phyloP scores from a whole-genome alignment of 257 asterid genomes.

The Ilex asprella region DNA sequence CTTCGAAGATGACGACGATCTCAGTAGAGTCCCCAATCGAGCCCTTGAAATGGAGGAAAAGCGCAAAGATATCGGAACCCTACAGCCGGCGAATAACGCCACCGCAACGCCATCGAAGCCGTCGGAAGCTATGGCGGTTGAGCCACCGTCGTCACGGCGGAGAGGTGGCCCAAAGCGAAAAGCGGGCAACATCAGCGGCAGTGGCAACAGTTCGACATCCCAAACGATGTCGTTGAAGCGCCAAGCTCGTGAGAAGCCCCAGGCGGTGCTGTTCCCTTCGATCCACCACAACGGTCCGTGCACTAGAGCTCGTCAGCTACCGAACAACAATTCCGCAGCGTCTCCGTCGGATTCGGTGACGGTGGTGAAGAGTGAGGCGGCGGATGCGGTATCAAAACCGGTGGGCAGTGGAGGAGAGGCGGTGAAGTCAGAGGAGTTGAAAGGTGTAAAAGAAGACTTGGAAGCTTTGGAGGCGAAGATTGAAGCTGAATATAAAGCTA shows the following conservation, averaged over 20 bases:
- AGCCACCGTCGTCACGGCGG: slow-evolving; percentile 61
- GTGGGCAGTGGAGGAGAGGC: slow-evolving; percentile 43
- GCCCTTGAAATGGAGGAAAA: slow-evolving; percentile 64
- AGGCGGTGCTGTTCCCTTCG: slow-evolving; percentile 56
- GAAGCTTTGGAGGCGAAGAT: slow-evolving; percentile 78
- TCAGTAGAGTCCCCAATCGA: neutral
- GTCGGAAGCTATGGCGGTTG: slow-evolving; percentile 33
- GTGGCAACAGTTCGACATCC: slow-evolving; percentile 43
- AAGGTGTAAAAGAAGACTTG: slow-evolving; percentile 43
- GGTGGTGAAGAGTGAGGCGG: slow-evolving; percentile 27
- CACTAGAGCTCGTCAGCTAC: slow-evolving; percentile 91
- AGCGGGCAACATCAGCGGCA: slow-evolving; percentile 50
- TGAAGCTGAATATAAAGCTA: slow-evolving; percentile 58
- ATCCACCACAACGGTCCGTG: slow-evolving; percentile 92
- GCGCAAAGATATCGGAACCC: slow-evolving; percentile 58
- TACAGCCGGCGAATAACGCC: slow-evolving; percentile 27
- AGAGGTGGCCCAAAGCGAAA: slow-evolving; percentile 84
- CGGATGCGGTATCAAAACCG: slow-evolving; percentile 30
- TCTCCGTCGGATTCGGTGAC: slow-evolving; percentile 9
- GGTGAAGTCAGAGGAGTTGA: too few species aligned
- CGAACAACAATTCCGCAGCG: slow-evolving; percentile 32
- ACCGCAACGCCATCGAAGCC: slow-evolving; percentile 14
- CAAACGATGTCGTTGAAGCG: slow-evolving; percentile 60
- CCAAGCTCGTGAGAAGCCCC: slow-evolving; percentile 82
- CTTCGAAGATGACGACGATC: neutral